phyloP scores from a whole-genome alignment of 768 basidiomycete genomes.

The Lyophyllum decastes region DNA sequence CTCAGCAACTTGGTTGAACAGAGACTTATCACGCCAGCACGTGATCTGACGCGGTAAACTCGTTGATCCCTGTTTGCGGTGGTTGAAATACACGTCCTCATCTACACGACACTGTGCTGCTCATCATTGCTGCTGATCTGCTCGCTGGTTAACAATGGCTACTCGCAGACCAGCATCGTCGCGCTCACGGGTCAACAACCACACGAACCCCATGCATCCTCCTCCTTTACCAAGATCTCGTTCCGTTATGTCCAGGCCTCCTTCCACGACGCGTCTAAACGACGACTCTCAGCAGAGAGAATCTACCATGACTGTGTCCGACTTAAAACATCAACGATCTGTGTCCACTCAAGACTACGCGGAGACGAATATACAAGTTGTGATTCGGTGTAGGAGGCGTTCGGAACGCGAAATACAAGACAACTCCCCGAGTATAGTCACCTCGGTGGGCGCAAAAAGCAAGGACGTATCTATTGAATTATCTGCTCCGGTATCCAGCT shows the following conservation, averaged over 20 bases:
- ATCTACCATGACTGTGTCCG: slow-evolving; percentile 9
- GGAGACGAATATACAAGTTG: slow-evolving; percentile 91
- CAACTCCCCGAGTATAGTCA: slow-evolving; percentile 85
- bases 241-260: slow-evolving; percentile 47
- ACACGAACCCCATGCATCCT: slow-evolving; percentile 24
- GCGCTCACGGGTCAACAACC: slow-evolving; percentile 41
- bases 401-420: slow-evolving; percentile 85
- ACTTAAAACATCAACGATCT: slow-evolving; percentile 23
- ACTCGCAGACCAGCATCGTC: slow-evolving; percentile 58
- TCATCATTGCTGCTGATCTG: not conserved
- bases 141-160: slow-evolving; percentile 47
- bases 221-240: slow-evolving; percentile 45
- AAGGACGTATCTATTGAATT: slow-evolving; percentile 83
- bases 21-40: slow-evolving; percentile 25
- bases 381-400: slow-evolving; percentile 84
- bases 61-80: slow-evolving; percentile 17
- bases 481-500: slow-evolving; percentile 61
- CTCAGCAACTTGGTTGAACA: too few relatives aligned
- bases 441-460: slow-evolving; percentile 72
- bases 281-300: slow-evolving; percentile 18
- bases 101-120: not conserved
- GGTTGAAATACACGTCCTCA: slow-evolving; percentile 13
- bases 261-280: slow-evolving; percentile 31
- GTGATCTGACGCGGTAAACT: slow-evolving; percentile 29
- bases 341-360: slow-evolving; percentile 38